Evolutionary conservation across 176 grass and related monocot species (phyloP).

Genomic region (Oropetium thomaeum): DNA sequence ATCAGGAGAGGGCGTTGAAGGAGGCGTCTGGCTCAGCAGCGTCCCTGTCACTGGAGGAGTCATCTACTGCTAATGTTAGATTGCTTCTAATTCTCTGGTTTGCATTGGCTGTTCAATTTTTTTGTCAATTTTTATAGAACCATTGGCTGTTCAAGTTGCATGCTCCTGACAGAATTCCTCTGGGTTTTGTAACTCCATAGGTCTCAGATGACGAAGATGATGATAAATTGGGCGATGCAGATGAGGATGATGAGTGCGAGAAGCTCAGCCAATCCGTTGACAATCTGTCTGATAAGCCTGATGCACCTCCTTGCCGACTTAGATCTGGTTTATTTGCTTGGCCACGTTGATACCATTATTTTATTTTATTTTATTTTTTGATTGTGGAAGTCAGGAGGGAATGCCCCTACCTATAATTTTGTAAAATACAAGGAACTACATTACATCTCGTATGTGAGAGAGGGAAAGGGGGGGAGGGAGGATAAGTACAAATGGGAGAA

Average conservation of each 20-base stretch:
- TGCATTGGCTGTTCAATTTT: background rate
- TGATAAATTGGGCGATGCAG: slow-evolving; percentile 43
- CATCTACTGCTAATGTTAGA: slow-evolving; percentile 37
- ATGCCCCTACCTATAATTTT: too few relatives aligned
- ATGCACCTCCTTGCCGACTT: slow-evolving; percentile 15
- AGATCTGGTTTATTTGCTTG: slow-evolving; percentile 54
- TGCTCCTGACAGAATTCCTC: background rate
- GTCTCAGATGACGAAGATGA: slow-evolving; percentile 69
- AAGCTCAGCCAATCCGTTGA: slow-evolving; percentile 39
- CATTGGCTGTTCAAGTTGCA: background rate
- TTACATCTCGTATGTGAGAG: too few relatives aligned
- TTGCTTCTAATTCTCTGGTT: background rate
- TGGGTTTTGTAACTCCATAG: slow-evolving; percentile 29
- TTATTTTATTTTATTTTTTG: too few relatives aligned
- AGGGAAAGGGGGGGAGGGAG: too few relatives aligned
- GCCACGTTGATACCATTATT: too few relatives aligned
- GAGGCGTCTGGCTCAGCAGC: slow-evolving; percentile 25
- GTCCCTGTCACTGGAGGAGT: slow-evolving; percentile 25
- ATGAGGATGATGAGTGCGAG: slow-evolving; percentile 47
- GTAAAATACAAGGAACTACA: too few relatives aligned
- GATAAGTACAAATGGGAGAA: too few relatives aligned
- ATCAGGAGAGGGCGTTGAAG: slow-evolving; percentile 52
- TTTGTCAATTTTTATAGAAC: too few relatives aligned
- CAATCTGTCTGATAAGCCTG: slow-evolving; percentile 36
- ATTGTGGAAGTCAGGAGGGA: too few relatives aligned